phyloP scores from a whole-genome alignment of 2,329 filamentous ascomycete species.

The Mariannaea elegans region DNA sequence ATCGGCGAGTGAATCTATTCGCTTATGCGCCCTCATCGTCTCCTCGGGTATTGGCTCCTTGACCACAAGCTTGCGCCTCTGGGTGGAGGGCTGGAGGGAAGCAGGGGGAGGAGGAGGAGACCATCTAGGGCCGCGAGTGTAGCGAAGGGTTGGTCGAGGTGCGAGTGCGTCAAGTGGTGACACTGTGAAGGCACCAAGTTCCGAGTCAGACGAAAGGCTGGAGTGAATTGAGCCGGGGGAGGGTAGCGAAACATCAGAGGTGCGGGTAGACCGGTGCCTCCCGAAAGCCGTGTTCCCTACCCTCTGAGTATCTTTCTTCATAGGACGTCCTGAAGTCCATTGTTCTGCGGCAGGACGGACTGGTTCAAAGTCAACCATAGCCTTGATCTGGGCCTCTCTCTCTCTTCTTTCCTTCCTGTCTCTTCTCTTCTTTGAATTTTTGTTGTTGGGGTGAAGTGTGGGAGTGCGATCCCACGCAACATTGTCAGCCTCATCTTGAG shows the following conservation, averaged over 20 bases:
- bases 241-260: conserved; percentile 80
- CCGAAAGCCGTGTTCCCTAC: conserved; percentile 62
- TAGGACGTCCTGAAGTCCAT: conserved; percentile 66
- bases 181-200: conserved; percentile 78
- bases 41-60: conserved; percentile 68
- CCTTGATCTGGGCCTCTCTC: conserved; percentile 87
- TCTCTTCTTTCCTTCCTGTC: conserved; percentile 81
- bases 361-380: conserved; percentile 78
- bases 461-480: conserved; percentile 47
- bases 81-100: conserved; percentile 58
- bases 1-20: conserved; percentile 79
- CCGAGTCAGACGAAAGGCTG: conserved; percentile 77
- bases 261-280: conserved; percentile 66
- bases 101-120: conserved; percentile 55
- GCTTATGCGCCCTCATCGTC: conserved; percentile 66
- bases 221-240: conserved; percentile 79
- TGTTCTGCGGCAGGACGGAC: conserved; percentile 68
- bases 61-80: conserved; percentile 61
- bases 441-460: conserved; percentile 70
- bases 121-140: conserved; percentile 71
- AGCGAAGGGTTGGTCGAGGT: conserved; percentile 84
- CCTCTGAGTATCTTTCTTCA: conserved; percentile 72
- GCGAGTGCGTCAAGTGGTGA: conserved; percentile 83
- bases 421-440: conserved; percentile 70
- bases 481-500: conserved; percentile 20